Evolutionary conservation across 768 basidiomycete genomes (phyloP), one percentile per base, ranked within the genome.

Genomic region (Lactifluus piperatus): DNA sequence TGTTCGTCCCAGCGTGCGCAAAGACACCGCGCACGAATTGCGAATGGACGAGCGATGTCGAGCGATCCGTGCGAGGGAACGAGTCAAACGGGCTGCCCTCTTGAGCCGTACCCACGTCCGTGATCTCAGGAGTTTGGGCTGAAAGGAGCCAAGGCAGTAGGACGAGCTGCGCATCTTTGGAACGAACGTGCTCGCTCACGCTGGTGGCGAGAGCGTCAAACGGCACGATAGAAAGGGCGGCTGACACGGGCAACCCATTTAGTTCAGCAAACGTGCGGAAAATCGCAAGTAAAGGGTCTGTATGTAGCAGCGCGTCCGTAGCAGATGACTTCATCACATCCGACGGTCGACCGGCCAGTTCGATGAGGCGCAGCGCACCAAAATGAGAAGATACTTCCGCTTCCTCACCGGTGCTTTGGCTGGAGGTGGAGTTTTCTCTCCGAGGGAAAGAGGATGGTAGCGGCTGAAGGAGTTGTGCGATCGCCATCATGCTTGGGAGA

Each of bases 1-100:
- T 88, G 66, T 97, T 91, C 20, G 76, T 82, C 62, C 70, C 72
- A 6, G 86, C 79, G 55, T 84, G 81, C 1, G 81, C 73, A 64
- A 97, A 94, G 14, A 97, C 83, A 10, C 80, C 77, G 0, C 94
- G 83, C 8, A 95, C 82, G 64, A 97, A 95, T 37, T 87, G 84
- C 0, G 93, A 86, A 66, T 97, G 91, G 6, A 81, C 72, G 3
- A 77, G 70, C 0, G 82, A 79, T 0, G 80, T 69, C 0, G 81
- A 75, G 46, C 71, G 74, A 54, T 79, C 77, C 57, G 66, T 52
- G 20, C 66, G 65, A 72, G 89, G 89, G 4, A 88, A 65, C 5
- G 75, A 64, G 37, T 92, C 91, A 70, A 97, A 92, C 0, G 94
- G 88, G 56, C 84, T 86, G 67, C 62, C 18, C 22, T 57, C n/a